Base-by-base conservation (phyloP, 1,284 basidiomycete genomes). In the Malassezia obtusa region DNA sequence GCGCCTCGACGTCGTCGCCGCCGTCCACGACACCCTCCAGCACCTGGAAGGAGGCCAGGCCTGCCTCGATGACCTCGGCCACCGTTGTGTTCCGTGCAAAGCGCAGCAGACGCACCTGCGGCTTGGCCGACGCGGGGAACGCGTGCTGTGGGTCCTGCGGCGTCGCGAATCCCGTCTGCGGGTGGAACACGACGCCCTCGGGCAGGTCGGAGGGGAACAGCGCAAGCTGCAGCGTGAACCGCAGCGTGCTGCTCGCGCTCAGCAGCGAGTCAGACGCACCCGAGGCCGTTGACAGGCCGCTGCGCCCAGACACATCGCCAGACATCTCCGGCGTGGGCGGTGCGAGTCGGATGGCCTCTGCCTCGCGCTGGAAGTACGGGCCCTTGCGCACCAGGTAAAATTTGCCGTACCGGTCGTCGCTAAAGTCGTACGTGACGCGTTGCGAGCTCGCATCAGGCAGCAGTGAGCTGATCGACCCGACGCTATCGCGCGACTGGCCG, bases 1-100 rank as follows among this genome's bases (percentile, higher is more conserved):
- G 89, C 68, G 92, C 89, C 74, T 96, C 92, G 1, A 96, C 82
- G 66, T 95, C 91, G 73, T 98, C 92, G 1, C 91, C 91, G 1
- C 92, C 92, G 71, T 96, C 90, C 0, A 95, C 91, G 1, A 98
- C 89, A 17, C 90, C 92, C 37, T 95, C 92, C 30, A 82, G 77
- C 45, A 98, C 91, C 0, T 91, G 91, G 68, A 95, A 95, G 48
- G 88, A 77, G 66, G 95, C 90, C 58, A 96, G 72, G 11, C 85
- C 86, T 38, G 87, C 79, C 73, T 98, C 92, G 45, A 95, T 89
- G 9, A 91, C 89, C 73, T 98, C 92, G 0, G 90, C 89, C 1
- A 95, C 91, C 0, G 89, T 96, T 25, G 87, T 84, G 67, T 94
- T 95, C 73, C 87, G 86, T 5, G 91, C 88, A 86, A 87, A 65